A percentile compares a stretch with the other conserved stretches of the same genome.
phyloP scores from a whole-genome alignment of 2,329 filamentous ascomycete species.

The Clonostachys chloroleuca region DNA sequence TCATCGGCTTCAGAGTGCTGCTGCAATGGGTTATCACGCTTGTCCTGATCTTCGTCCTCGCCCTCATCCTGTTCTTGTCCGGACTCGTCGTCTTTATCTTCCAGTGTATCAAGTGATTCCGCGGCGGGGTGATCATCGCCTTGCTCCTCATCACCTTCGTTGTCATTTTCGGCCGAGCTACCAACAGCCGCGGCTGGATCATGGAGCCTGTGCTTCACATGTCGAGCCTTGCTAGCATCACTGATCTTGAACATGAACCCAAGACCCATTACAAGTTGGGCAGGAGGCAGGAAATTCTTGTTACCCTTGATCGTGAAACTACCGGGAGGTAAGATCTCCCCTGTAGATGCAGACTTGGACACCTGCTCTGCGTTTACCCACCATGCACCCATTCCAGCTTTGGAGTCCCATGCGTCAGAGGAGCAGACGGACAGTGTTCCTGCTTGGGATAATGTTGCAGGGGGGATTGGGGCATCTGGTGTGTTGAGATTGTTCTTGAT shows the following conservation, averaged over 20 bases:
- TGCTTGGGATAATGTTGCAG: conserved; percentile 86
- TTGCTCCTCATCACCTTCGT: background rate
- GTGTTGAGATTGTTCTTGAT: conserved; percentile 82
- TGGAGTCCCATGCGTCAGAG: conserved; percentile 91
- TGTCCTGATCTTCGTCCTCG: conserved; percentile 11
- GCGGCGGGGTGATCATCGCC: background rate
- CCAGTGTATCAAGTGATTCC: background rate
- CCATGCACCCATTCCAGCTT: conserved; percentile 92
- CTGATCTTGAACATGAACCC: conserved; percentile 85
- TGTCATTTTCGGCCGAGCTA: conserved; percentile 14
- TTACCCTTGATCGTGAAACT: conserved; percentile 78
- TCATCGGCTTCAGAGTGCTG: conserved; percentile 9
- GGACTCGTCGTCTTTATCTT: conserved; percentile 3
- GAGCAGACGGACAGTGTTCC: conserved; percentile 80
- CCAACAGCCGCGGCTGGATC: conserved; percentile 14
- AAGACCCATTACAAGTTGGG: conserved; percentile 82
- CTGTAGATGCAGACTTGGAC: conserved; percentile 74
- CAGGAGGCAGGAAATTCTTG: conserved; percentile 88
- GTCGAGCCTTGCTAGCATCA: conserved; percentile 77
- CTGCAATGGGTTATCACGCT: conserved; percentile 32
- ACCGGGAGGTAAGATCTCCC: conserved; percentile 75
- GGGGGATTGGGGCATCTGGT: conserved; percentile 82
- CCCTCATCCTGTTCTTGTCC: conserved; percentile 11
- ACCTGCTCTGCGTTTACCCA: conserved; percentile 93
- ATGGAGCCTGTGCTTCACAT: conserved; percentile 61